Conservation (phyloP, 2,329 filamentous ascomycete genomes). For the Exophiala mesophila region DNA sequence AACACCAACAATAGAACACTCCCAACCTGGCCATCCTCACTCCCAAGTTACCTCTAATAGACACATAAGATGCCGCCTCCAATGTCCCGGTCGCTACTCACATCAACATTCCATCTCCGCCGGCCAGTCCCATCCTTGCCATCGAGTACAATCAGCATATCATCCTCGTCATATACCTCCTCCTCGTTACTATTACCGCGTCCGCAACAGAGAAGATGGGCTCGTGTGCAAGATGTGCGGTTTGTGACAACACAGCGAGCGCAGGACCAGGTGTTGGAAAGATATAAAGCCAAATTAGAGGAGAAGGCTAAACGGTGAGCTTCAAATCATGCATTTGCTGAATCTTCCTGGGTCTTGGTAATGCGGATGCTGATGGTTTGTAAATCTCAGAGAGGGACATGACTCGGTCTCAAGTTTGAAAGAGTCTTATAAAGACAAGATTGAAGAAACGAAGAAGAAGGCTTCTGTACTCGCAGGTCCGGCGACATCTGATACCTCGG, state of each 20-base stretch:
- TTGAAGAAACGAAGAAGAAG: constrained; percentile 64
- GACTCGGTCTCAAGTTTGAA: constrained; percentile 58
- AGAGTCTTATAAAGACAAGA: constrained; percentile 79
- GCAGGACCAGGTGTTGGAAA: constrained; percentile 66
- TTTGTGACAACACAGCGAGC: constrained; percentile 76
- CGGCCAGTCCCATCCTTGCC: too few relatives aligned
- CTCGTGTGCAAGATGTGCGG: constrained; percentile 85
- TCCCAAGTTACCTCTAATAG: too few relatives aligned
- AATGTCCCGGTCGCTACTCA: too few relatives aligned
- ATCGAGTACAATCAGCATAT: too few relatives aligned
- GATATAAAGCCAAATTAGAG: constrained; percentile 81
- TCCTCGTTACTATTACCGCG: constrained; percentile 1
- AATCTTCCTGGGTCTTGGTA: too few relatives aligned
- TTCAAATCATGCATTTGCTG: too few relatives aligned
- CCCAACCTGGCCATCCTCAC: too few relatives aligned
- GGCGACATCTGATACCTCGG: constrained; percentile 29
- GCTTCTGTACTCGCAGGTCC: constrained; percentile 45
- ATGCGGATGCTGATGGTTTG: too few relatives aligned
- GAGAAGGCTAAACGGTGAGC: constrained; percentile 67
- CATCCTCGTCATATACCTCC: neutral
- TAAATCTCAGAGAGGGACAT: constrained; percentile 58
- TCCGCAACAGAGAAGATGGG: constrained; percentile 69
- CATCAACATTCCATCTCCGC: too few relatives aligned
- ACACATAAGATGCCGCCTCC: too few relatives aligned
- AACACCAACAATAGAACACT: too few relatives aligned